A percentile compares a stretch with the other conserved stretches of the same genome.
phyloP scores from a whole-genome alignment of 768 basidiomycete species.

The Boletus eberwhitei region DNA sequence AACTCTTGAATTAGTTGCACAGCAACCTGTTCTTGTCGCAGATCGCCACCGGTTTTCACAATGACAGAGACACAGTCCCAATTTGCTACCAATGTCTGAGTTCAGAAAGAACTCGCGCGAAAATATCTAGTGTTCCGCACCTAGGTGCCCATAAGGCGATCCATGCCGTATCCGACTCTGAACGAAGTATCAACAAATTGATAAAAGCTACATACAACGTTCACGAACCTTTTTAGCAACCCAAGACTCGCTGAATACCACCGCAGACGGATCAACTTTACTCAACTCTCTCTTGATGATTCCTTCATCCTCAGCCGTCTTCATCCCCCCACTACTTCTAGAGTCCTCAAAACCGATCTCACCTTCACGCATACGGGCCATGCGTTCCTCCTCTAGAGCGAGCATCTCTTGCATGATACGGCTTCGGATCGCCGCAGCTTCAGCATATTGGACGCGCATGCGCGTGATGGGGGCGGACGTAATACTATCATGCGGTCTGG shows the following conservation, averaged over 20 bases:
- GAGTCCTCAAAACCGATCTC: conserved; percentile 56
- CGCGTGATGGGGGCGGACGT: conserved; percentile 40
- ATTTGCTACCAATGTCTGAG: conserved; percentile 43
- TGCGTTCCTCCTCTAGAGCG: conserved; percentile 91
- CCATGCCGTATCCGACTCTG: conserved; percentile 83
- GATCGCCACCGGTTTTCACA: conserved; percentile 95
- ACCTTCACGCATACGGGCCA: conserved; percentile 85
- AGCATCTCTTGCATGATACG: conserved; percentile 99
- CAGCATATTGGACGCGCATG: conserved; percentile 73
- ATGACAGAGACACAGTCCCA: conserved; percentile 96
- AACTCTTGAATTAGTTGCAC: conserved; percentile 94
- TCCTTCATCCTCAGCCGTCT: conserved; percentile 84
- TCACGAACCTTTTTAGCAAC: conserved; percentile 76
- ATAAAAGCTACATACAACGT: neutral
- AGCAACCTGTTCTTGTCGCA: conserved; percentile 96
- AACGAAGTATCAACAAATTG: conserved; percentile 5
- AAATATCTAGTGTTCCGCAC: conserved; percentile 37
- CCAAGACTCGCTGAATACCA: conserved; percentile 96
- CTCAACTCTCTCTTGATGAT: conserved; percentile 92
- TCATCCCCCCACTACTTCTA: conserved; percentile 44
- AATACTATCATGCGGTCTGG: conserved; percentile 25
- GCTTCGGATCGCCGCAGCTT: conserved; percentile 88
- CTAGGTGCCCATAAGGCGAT: conserved; percentile 95
- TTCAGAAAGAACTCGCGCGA: conserved; percentile 2
- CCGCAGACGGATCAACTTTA: conserved; percentile 93